Evolutionary conservation across 176 grass and related monocot genomes (phyloP).

Genomic region (Melocanna baccifera): DNA sequence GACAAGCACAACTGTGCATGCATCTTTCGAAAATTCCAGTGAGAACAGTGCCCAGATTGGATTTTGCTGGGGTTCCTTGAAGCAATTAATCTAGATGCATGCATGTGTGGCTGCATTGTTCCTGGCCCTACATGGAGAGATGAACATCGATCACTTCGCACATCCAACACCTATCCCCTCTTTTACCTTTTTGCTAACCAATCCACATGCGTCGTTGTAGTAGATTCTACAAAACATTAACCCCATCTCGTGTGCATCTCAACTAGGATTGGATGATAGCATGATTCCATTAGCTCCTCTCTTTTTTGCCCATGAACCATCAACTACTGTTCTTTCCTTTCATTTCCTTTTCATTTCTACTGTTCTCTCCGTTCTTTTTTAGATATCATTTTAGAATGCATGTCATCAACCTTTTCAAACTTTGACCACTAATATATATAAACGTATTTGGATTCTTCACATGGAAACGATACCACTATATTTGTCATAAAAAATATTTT

Average conservation of each 20-base stretch:
- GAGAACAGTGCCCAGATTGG: slow-evolving; percentile 33
- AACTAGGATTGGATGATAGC: not conserved
- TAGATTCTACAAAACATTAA: slow-evolving; percentile 1
- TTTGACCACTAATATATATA: too few relatives aligned
- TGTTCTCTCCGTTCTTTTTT: too few relatives aligned
- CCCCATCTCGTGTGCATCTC: not conserved
- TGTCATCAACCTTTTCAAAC: too few relatives aligned
- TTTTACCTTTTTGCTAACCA: slow-evolving; percentile 6
- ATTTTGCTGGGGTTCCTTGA: slow-evolving; percentile 10
- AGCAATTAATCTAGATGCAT: slow-evolving; percentile 22
- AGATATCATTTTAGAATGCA: too few relatives aligned
- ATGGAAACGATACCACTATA: too few relatives aligned
- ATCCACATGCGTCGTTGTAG: slow-evolving; percentile 8
- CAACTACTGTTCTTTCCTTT: not conserved
- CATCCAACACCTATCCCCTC: slow-evolving; percentile 15
- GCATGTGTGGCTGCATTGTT: slow-evolving; percentile 18
- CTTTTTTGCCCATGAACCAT: not conserved
- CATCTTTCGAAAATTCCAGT: slow-evolving; percentile 17
- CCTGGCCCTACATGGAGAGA: slow-evolving; percentile 15
- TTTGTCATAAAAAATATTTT: too few relatives aligned
- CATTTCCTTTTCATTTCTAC: not conserved
- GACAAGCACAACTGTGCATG: slow-evolving; percentile 28
- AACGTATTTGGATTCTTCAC: too few relatives aligned
- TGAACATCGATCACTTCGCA: slow-evolving; percentile 6
- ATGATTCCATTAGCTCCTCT: not conserved